Evolutionary conservation across 2,329 filamentous ascomycete species (phyloP).

Genomic region (Nemania serpens): DNA sequence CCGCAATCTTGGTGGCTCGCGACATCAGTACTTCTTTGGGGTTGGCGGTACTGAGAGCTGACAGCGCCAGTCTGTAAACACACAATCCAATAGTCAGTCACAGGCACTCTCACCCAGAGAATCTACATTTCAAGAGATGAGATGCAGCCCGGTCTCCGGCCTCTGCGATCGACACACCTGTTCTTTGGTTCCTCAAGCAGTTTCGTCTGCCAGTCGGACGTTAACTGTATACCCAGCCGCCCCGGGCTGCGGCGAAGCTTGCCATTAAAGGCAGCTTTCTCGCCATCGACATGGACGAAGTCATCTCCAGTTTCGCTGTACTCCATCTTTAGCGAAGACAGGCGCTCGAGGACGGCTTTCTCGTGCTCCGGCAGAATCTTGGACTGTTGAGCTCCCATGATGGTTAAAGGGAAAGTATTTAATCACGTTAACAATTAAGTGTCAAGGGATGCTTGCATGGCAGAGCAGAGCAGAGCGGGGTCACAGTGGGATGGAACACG

Average conservation of each 20-base stretch:
- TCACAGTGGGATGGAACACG: no score
- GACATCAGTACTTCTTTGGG: conserved; percentile 69
- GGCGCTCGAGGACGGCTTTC: conserved; percentile 51
- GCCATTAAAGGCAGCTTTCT: conserved; percentile 42
- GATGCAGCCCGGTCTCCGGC: background rate
- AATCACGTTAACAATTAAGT: background rate
- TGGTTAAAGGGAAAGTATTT: background rate
- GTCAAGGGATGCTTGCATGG: no score
- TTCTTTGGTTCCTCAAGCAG: conserved; percentile 68
- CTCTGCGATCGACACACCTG: conserved; percentile 51
- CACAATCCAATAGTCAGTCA: background rate
- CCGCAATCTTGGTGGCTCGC: conserved; percentile 63
- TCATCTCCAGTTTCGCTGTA: conserved; percentile 48
- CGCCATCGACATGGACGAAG: conserved; percentile 56
- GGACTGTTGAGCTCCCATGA: conserved; percentile 54
- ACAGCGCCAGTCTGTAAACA: conserved; percentile 68
- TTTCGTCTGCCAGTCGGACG: conserved; percentile 64
- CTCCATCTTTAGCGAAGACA: conserved; percentile 52
- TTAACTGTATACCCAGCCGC: conserved; percentile 55
- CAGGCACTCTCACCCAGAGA: background rate
- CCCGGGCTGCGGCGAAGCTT: conserved; percentile 44
- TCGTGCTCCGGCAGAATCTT: conserved; percentile 45
- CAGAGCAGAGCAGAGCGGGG: no score
- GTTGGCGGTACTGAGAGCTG: conserved; percentile 70
- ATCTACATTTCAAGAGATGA: background rate